Evolutionary conservation across 1,139 yeast species (phyloP).

Genomic region (Debaryomyces sp.): DNA sequence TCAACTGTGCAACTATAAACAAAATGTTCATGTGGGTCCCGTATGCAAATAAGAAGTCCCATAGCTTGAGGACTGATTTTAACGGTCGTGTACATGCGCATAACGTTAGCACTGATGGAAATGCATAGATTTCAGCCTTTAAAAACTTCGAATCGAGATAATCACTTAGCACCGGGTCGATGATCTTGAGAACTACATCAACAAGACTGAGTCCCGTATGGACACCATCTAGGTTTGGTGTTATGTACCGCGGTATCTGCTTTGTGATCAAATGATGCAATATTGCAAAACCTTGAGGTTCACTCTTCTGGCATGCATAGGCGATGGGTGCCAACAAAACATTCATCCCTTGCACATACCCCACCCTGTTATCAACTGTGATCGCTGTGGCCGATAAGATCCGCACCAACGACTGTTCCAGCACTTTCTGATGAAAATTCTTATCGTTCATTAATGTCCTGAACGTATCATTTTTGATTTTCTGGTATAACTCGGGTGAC

Average conservation of each 20-base stretch:
- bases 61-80: constrained; percentile 68
- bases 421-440: constrained; percentile 63
- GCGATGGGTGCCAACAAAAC: constrained; percentile 85
- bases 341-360: constrained; percentile 91
- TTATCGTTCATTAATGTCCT: constrained; percentile 81
- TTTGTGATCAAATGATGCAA: constrained; percentile 59
- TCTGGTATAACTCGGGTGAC: constrained; percentile 52
- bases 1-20: constrained; percentile 82
- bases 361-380: constrained; percentile 39
- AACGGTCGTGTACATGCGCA: constrained; percentile 92
- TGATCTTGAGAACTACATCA: constrained; percentile 67
- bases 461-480: constrained; percentile 85
- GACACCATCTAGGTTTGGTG: constrained; percentile 80
- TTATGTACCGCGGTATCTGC: constrained; percentile 77
- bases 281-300: constrained; percentile 82
- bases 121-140: constrained; percentile 85
- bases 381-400: constrained; percentile 77
- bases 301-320: constrained; percentile 69
- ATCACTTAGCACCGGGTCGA: constrained; percentile 72
- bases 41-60: constrained; percentile 92
- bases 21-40: constrained; percentile 88
- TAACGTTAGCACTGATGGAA: constrained; percentile 83
- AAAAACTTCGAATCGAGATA: constrained; percentile 64
- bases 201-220: constrained; percentile 74
- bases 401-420: constrained; percentile 69